phyloP scores from a whole-genome alignment of 2,329 filamentous ascomycete genomes.

The Talaromyces albobiverticillius region DNA sequence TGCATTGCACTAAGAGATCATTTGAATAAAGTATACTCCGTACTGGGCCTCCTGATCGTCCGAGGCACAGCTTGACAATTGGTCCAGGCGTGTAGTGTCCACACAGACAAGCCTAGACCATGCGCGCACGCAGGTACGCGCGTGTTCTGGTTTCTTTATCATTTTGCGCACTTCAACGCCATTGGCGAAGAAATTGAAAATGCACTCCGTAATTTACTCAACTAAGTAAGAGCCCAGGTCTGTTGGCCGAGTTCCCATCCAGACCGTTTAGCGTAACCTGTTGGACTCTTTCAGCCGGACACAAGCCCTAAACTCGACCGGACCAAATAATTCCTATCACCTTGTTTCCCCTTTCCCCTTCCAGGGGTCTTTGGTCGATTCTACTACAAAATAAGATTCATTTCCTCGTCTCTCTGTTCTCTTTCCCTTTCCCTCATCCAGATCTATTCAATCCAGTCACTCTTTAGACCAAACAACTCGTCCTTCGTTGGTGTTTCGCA shows the following conservation, averaged over 20 bases:
- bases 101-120: slow-evolving; percentile 7
- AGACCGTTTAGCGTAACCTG: neutral
- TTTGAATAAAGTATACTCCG: too few relatives aligned
- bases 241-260: neutral
- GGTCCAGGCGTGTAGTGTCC: neutral
- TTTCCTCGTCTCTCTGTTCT: neutral
- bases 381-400: slow-evolving; percentile 14
- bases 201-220: neutral
- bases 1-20: too few relatives aligned
- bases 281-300: neutral
- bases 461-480: slow-evolving; percentile 15
- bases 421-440: slow-evolving; percentile 11
- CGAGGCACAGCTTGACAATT: slow-evolving; percentile 1
- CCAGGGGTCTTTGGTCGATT: neutral
- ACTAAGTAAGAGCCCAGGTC: neutral
- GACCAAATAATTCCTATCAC: neutral
- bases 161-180: neutral
- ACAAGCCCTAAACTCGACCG: slow-evolving; percentile 5
- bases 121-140: slow-evolving; percentile 4
- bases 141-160: neutral
- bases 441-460: slow-evolving; percentile 18
- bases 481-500: slow-evolving; percentile 12
- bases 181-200: neutral
- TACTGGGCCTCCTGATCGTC: slow-evolving; percentile 8
- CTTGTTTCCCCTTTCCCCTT: slow-evolving; percentile 3